phyloP scores from a whole-genome alignment of 345 rosid genomes.

The Cardamine resedifolia region DNA sequence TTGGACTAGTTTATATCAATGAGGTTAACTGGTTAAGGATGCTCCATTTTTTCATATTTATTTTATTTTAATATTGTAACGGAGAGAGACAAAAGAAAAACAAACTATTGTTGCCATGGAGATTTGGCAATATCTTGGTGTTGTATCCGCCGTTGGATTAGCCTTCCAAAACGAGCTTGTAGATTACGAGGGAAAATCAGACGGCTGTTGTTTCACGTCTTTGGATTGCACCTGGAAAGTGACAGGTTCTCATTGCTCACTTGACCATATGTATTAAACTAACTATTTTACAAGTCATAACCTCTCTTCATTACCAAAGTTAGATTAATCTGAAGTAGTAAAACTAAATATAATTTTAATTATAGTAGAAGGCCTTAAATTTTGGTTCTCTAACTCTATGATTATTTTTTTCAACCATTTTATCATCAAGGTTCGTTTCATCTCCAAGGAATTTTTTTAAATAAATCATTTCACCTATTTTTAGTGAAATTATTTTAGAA shows the following conservation, averaged over 20 bases:
- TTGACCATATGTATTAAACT: constrained; percentile 14
- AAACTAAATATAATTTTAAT: too few species aligned
- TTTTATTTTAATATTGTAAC: background rate
- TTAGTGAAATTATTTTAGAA: background rate
- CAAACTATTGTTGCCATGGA: constrained; percentile 28
- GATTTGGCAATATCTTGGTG: constrained; percentile 28
- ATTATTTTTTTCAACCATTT: too few species aligned
- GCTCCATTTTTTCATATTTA: background rate
- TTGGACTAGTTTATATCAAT: background rate
- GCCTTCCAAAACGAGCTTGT: constrained; percentile 27
- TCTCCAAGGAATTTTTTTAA: background rate
- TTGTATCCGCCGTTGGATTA: constrained; percentile 23
- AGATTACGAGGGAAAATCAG: constrained; percentile 30
- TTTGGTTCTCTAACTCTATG: too few species aligned
- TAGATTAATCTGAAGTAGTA: background rate
- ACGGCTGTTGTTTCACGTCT: background rate
- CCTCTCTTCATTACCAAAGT: background rate
- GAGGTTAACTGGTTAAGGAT: constrained; percentile 21
- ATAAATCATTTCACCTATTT: background rate
- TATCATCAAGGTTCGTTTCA: background rate
- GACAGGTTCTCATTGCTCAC: constrained; percentile 13
- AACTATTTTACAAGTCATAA: constrained; percentile 22
- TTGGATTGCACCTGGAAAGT: constrained; percentile 38
- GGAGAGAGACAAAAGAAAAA: constrained; percentile 21
- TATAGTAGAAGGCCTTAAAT: too few species aligned